These are phyloP conservation scores for Alternaria conjuncta DNA, from an alignment of 2,329 filamentous ascomycete genomes.

Conservation along the genomic window DNA sequence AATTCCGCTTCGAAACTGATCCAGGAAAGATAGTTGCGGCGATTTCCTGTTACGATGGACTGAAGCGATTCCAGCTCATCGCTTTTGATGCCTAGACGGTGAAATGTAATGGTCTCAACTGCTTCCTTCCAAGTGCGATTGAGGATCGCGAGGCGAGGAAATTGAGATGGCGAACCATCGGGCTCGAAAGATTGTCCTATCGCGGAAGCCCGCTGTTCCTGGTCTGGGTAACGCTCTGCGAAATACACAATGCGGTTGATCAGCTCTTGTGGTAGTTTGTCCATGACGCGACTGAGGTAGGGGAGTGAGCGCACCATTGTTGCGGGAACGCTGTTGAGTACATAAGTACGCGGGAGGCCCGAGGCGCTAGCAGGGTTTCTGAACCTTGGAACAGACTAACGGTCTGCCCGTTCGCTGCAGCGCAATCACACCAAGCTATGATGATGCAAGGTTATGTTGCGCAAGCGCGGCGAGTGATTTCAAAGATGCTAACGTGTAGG, in stretches of 20 bases:
- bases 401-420: too few species aligned
- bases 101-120: constrained; percentile 10
- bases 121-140: constrained; percentile 13
- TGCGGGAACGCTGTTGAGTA: neutral
- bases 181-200: constrained; percentile 2
- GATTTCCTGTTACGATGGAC: constrained; percentile 8
- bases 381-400: neutral
- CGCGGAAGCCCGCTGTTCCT: constrained; percentile 3
- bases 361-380: neutral
- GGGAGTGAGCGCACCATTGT: neutral
- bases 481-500: too few species aligned
- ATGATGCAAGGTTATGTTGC: too few species aligned
- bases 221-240: constrained; percentile 4
- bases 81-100: neutral
- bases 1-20: constrained; percentile 1
- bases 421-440: too few species aligned
- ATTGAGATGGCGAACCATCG: neutral
- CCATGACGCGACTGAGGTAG: constrained; percentile 4
- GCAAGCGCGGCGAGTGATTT: too few species aligned
- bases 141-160: constrained; percentile 7
- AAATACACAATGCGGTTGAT: constrained; percentile 14
- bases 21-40: constrained; percentile 1
- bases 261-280: constrained; percentile 22
- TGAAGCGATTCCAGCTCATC: constrained; percentile 7
- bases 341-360: neutral